Percentiles rank a stretch among this genome's conserved stretches.
These are phyloP conservation scores for Clohesyomyces aquaticus DNA, from an alignment of 495 filamentous ascomycete genomes.

Conservation along the genomic window DNA sequence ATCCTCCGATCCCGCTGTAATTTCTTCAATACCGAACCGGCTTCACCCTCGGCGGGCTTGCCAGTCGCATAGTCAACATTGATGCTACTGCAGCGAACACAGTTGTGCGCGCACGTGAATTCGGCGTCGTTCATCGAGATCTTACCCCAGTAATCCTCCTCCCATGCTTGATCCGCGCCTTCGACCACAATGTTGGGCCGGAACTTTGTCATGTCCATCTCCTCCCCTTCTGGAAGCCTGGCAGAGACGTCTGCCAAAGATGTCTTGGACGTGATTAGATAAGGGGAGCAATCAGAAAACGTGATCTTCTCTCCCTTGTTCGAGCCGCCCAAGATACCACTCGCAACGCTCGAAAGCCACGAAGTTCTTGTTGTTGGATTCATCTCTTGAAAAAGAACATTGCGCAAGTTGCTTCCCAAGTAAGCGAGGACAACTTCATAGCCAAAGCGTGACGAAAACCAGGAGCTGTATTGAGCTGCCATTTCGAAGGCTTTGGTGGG, in stretches of 20 bases:
- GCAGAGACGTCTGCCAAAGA: slow-evolving; percentile 68
- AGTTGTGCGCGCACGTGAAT: slow-evolving; percentile 74
- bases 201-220: slow-evolving; percentile 80
- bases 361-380: slow-evolving; percentile 48
- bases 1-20: slow-evolving; percentile 78
- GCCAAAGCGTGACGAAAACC: slow-evolving; percentile 75
- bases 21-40: slow-evolving; percentile 73
- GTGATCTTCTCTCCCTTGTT: slow-evolving; percentile 56
- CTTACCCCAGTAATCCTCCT: slow-evolving; percentile 87
- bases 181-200: slow-evolving; percentile 82
- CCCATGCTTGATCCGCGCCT: slow-evolving; percentile 63
- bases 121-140: slow-evolving; percentile 48
- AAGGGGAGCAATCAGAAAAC: slow-evolving; percentile 81
- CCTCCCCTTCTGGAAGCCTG: slow-evolving; percentile 58
- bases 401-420: slow-evolving; percentile 64
- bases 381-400: slow-evolving; percentile 59
- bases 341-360: slow-evolving; percentile 56
- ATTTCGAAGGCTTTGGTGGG: slow-evolving; percentile 69
- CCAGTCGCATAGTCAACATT: slow-evolving; percentile 86
- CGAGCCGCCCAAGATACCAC: slow-evolving; percentile 37
- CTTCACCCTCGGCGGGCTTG: slow-evolving; percentile 62
- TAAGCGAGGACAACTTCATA: slow-evolving; percentile 69
- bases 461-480: slow-evolving; percentile 65
- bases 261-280: slow-evolving; percentile 69
- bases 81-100: slow-evolving; percentile 74